Evolutionary conservation across 768 basidiomycete species (phyloP).

Genomic region (Mycena filopes): DNA sequence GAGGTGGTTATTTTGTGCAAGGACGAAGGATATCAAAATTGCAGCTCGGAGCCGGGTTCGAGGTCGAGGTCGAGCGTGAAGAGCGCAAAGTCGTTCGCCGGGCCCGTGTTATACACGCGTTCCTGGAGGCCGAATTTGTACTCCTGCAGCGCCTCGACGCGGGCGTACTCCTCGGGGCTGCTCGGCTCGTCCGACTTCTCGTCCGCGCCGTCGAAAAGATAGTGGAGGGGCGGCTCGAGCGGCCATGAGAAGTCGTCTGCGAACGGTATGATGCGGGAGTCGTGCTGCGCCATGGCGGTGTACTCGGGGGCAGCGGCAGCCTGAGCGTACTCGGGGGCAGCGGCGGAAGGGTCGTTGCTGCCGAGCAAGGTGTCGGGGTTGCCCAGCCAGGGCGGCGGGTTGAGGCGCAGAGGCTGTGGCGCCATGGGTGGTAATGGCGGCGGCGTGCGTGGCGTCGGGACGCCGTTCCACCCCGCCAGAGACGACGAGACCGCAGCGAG

Average conservation of each 20-base stretch:
- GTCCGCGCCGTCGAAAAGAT: background rate
- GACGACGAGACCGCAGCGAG: conserved; percentile 25
- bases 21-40: background rate
- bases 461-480: conserved; percentile 30
- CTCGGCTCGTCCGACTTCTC: background rate
- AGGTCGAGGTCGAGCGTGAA: background rate
- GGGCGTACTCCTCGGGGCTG: background rate
- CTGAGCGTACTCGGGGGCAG: conserved; percentile 11
- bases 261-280: conserved; percentile 11
- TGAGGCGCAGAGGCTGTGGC: conserved; percentile 20
- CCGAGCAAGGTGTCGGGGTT: background rate
- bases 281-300: background rate
- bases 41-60: conserved; percentile 1
- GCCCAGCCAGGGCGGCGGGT: conserved; percentile 11
- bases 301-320: conserved; percentile 8
- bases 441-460: background rate
- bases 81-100: background rate
- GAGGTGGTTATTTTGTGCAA: background rate
- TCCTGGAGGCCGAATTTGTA: conserved; percentile 20
- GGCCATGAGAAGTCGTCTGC: conserved; percentile 15
- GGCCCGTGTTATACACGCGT: conserved; percentile 1
- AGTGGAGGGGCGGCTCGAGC: conserved; percentile 7
- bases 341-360: background rate
- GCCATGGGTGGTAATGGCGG: conserved; percentile 10
- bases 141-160: conserved; percentile 14